Evolutionary conservation across 1,284 basidiomycete genomes (phyloP).

Genomic region (Trichosporon coremiiforme): DNA sequence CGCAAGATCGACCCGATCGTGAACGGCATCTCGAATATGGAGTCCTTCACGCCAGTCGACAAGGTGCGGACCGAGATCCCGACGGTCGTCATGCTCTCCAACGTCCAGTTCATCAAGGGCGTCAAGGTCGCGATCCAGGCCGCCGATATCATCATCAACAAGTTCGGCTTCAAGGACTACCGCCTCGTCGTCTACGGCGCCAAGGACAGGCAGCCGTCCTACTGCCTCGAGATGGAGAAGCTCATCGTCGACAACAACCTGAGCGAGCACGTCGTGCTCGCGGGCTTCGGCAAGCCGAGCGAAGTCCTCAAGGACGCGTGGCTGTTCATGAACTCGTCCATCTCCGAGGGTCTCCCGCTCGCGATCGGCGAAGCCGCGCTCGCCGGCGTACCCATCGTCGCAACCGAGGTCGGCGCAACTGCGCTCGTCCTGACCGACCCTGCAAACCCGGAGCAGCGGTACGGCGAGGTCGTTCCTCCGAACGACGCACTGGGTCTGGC

Average conservation of each 20-base stretch:
- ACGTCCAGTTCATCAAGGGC: conserved; percentile 31
- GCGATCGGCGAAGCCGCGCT: conserved; percentile 27
- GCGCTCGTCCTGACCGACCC: conserved; percentile 28
- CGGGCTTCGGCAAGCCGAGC: conserved; percentile 27
- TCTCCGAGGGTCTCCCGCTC: conserved; percentile 27
- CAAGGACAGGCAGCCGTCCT: conserved; percentile 28
- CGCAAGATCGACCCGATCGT: conserved; percentile 31
- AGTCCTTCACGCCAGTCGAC: conserved; percentile 26
- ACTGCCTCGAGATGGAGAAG: conserved; percentile 30
- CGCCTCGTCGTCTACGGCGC: conserved; percentile 28
- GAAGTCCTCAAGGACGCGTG: conserved; percentile 30
- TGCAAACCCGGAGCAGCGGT: conserved; percentile 19
- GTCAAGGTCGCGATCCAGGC: conserved; percentile 30
- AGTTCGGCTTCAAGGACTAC: conserved; percentile 30
- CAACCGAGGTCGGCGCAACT: conserved; percentile 28
- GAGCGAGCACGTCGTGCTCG: conserved; percentile 22
- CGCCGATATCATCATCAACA: conserved; percentile 30
- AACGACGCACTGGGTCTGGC: conserved; percentile 27
- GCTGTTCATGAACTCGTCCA: conserved; percentile 30
- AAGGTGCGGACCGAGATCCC: conserved; percentile 25
- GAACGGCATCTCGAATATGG: conserved; percentile 30
- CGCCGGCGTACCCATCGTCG: conserved; percentile 29
- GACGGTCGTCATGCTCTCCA: conserved; percentile 29
- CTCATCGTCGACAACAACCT: conserved; percentile 28
- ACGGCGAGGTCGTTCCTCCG: conserved; percentile 27